These are phyloP conservation scores for Hibiscus mutabilis DNA, from an alignment of 345 rosid species.

Conservation along the genomic window DNA sequence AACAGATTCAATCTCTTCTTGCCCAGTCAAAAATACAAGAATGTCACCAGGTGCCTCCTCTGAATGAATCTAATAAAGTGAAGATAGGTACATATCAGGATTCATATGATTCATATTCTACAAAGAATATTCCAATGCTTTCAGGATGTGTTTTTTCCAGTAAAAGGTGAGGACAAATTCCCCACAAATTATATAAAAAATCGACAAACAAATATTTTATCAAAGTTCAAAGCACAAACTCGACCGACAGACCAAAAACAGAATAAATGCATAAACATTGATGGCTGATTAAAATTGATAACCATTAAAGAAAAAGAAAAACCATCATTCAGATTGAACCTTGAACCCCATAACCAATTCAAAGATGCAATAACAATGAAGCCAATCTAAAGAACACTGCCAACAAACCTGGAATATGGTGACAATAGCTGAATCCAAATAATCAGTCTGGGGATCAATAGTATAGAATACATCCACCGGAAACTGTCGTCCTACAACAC, in stretches of 20 bases:
- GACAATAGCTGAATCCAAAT: constrained; percentile 65
- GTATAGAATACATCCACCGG: constrained; percentile 73
- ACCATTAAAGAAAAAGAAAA: not conserved
- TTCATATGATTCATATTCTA: constrained; percentile 1
- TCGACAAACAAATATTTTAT: no score
- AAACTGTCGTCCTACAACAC: constrained; percentile 76
- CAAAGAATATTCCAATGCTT: not conserved
- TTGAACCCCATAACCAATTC: not conserved
- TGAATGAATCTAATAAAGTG: constrained; percentile 56
- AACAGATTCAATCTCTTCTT: constrained; percentile 91
- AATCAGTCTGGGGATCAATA: constrained; percentile 60
- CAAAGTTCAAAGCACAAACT: no score
- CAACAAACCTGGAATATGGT: constrained; percentile 78
- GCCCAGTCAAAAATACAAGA: constrained; percentile 90
- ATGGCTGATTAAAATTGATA: not conserved
- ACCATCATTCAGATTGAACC: not conserved
- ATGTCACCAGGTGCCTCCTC: constrained; percentile 81
- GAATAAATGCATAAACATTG: not conserved
- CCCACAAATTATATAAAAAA: not conserved
- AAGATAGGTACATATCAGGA: constrained; percentile 1
- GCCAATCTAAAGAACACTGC: constrained; percentile 2
- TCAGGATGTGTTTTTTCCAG: not conserved
- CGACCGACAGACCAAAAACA: not conserved
- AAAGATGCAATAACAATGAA: not conserved
- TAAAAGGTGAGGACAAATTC: not conserved